These are phyloP conservation scores for Claviceps citrina DNA, from an alignment of 2,329 filamentous ascomycete genomes.

Conservation along the genomic window DNA sequence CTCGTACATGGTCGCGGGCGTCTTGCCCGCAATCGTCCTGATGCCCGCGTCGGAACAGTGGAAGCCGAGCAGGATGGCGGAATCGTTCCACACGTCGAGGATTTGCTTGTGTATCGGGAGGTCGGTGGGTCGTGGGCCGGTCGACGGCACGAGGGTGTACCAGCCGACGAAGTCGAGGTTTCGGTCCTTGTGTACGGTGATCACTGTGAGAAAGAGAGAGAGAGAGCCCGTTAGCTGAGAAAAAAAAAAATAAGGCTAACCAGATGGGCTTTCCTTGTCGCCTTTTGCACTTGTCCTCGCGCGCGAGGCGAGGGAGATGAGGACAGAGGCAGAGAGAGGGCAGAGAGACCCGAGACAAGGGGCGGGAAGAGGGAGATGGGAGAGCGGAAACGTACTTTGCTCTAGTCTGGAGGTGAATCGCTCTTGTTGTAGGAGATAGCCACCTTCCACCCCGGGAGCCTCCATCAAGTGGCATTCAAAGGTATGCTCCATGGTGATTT, in stretches of 20 bases:
- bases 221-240: not conserved
- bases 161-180: constrained; percentile 78
- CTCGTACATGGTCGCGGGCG: constrained; percentile 86
- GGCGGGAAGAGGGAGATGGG: too few relatives aligned
- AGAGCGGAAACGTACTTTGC: constrained; percentile 49
- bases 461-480: constrained; percentile 59
- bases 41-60: constrained; percentile 45
- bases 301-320: too few relatives aligned
- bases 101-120: constrained; percentile 68
- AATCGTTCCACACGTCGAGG: constrained; percentile 62
- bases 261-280: too few relatives aligned
- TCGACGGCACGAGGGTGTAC: constrained; percentile 64
- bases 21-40: constrained; percentile 53
- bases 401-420: constrained; percentile 71
- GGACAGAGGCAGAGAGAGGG: too few relatives aligned
- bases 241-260: not conserved
- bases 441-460: constrained; percentile 32
- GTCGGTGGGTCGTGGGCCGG: constrained; percentile 53
- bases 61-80: constrained; percentile 74
- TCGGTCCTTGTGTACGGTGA: constrained; percentile 72
- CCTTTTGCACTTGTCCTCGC: too few relatives aligned
- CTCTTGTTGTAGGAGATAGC: constrained; percentile 45
- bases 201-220: constrained; percentile 41
- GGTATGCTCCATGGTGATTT: constrained; percentile 82
- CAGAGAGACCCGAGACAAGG: too few relatives aligned